Evolutionary conservation across 331 rosid genomes (phyloP).

Genomic region (Quercus tomentella): DNA sequence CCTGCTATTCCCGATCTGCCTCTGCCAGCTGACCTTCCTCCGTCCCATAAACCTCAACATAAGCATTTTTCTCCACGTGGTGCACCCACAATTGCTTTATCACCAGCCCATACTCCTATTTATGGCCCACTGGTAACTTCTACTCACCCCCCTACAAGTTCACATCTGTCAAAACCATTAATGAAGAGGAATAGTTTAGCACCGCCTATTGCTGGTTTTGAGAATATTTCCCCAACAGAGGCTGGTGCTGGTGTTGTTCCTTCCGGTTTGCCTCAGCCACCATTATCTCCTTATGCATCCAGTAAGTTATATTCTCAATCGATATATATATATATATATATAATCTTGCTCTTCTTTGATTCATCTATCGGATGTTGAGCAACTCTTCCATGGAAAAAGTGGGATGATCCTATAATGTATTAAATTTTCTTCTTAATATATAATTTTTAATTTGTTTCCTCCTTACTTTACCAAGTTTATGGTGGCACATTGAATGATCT

Average conservation of each 20-base stretch:
- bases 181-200: slow-evolving; percentile 51
- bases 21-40: slow-evolving; percentile 33
- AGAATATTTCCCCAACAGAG: slow-evolving; percentile 54
- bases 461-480: neutral
- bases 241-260: slow-evolving; percentile 52
- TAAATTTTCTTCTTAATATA: neutral
- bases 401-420: neutral
- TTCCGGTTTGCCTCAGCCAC: slow-evolving; percentile 69
- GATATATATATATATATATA: no score
- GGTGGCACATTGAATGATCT: neutral
- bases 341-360: neutral
- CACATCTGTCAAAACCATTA: slow-evolving; percentile 54
- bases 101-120: slow-evolving; percentile 48
- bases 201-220: slow-evolving; percentile 47
- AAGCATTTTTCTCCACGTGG: slow-evolving; percentile 34
- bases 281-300: slow-evolving; percentile 60
- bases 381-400: neutral
- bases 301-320: slow-evolving; percentile 39
- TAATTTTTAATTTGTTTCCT: neutral
- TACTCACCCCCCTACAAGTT: slow-evolving; percentile 47
- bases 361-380: neutral
- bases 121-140: slow-evolving; percentile 42
- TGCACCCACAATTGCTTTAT: slow-evolving; percentile 23
- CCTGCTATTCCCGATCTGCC: slow-evolving; percentile 38
- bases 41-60: slow-evolving; percentile 13